Base-by-base conservation (phyloP, 306 rosid genomes). In the Cicer chorassanicum region DNA sequence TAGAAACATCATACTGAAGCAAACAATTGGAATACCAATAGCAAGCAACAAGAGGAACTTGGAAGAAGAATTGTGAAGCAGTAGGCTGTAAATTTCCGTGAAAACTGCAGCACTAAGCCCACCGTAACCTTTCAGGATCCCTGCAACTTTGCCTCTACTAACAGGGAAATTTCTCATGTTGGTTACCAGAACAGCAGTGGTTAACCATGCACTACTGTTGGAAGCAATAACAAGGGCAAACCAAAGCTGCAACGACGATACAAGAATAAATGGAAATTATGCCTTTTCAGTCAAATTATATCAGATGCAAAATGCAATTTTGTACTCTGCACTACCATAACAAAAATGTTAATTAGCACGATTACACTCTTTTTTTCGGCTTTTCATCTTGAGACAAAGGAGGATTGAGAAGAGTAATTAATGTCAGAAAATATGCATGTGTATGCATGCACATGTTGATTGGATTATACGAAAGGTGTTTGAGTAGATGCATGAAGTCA, bases 131-230 rank as follows among this genome's bases (percentile, higher is more conserved):
- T 89, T 91, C 43, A 91, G 83, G 44, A 89, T 82, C 72, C 96
- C 91, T 0, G 91, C 88, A 72, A 91, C 91, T 0, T 88, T 80
- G 61, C 97, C 96, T 60, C 97, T 83, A 72, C 76, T 91, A 9
- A 67, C 61, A n/a, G 96, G 93, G 82, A 92, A 88, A 68, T 89
- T 92, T 70, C 97, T 85, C 96, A 92, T 92, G 78, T 92, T 89
- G 79, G 97, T 88, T 8, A 92, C 97, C 42, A 92, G 82, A 56
- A 92, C 90, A 24, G 93, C 82, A 2, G 96, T 92, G 68, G 78
- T 75, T 53, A 92, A 74, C 97, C 97, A 89, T 8, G 96, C 93
- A 69, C 80, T 81, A 42, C 93, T 89, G 73, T 89, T 92, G 64
- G 96, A 69, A 15, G 91, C 97, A 50, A 87, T 74, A 53, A 87